Conservation (phyloP, 2,329 filamentous ascomycete genomes). For the Alternaria burnsii region DNA sequence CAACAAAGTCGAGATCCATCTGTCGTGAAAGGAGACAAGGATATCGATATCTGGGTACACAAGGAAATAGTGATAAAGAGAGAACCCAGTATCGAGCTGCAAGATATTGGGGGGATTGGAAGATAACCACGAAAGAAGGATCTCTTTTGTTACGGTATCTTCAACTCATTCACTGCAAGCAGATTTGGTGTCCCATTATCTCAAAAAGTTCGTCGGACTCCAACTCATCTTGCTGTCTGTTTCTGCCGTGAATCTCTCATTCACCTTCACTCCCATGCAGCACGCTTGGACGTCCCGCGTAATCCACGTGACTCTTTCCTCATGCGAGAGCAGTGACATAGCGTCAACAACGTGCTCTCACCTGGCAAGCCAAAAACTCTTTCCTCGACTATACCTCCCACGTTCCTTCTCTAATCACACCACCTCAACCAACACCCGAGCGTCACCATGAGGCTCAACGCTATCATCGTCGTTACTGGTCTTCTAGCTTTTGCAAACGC, state of each 20-base stretch:
- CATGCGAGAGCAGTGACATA: not conserved
- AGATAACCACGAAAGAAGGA: not conserved
- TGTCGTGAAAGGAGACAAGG: not conserved
- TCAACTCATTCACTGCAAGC: not conserved
- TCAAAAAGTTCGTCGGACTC: not conserved
- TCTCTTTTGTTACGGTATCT: not conserved
- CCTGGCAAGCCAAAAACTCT: not conserved
- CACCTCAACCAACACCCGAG: not conserved
- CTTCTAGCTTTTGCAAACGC: not conserved
- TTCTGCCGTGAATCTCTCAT: not conserved
- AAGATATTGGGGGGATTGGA: not conserved
- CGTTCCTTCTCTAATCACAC: not conserved
- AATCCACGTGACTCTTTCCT: not conserved
- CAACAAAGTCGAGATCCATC: not conserved
- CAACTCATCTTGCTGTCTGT: rapidly evolving
- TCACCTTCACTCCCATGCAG: not conserved
- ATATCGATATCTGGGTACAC: not conserved
- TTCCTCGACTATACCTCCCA: not conserved
- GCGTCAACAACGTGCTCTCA: not conserved
- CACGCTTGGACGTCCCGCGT: not conserved
- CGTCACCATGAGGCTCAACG: not conserved
- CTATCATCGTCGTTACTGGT: not conserved
- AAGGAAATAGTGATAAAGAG: not conserved
- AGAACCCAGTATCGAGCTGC: not conserved
- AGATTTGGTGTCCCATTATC: not conserved